Base-by-base conservation (phyloP, 805 yeast species). In the Yamadazyma ubonensis region DNA sequence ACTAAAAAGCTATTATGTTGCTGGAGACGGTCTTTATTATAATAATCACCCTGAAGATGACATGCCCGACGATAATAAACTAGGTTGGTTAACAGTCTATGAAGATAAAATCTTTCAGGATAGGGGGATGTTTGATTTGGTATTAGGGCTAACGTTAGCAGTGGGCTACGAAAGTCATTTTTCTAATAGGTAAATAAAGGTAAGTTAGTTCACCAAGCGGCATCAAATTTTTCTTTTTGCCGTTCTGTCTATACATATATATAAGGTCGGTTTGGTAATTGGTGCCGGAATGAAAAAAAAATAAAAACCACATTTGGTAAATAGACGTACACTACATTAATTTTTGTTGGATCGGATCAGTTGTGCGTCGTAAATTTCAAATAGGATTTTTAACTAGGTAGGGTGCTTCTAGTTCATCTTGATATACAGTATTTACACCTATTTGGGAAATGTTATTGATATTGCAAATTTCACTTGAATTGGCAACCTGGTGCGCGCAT, bases 71-170 rank as follows among this genome's bases (percentile, higher is more conserved):
- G 78, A 75, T 34, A 70, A 63, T 40, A 81, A 79, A 50, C 47
- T 79, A 23, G 86, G 86, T 0, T 81, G 86, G 86, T 56, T 81
- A 2, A 79, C 86, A 0, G 61, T 81, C 1, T 79, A 73, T 48
- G 83, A 80, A 17, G 75, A 75, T 15, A 43, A 42, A 4, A 20
- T 61, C 5, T 56, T 64, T 46, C 38, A 48, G 17, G 55, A 45
- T 16, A 49, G 46, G 38, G 81, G 81, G 0, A 67, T 70, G 61
- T 79, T 79, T 71, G 82, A 79, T 45, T 45, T 71, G 35, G 75
- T 71, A 1, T 45, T 81, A 17, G 83, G 82, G 0, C 50, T 75
- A 49, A 72, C 78, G 0, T 60, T 79, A 42, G 81, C 81, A 2
- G 66, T 65, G 1, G 81, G 81, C 0, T 48, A 50, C 27, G 60